phyloP scores from a whole-genome alignment of 352 stramenopile genomes.

The Globisporangium recalcitrans region DNA sequence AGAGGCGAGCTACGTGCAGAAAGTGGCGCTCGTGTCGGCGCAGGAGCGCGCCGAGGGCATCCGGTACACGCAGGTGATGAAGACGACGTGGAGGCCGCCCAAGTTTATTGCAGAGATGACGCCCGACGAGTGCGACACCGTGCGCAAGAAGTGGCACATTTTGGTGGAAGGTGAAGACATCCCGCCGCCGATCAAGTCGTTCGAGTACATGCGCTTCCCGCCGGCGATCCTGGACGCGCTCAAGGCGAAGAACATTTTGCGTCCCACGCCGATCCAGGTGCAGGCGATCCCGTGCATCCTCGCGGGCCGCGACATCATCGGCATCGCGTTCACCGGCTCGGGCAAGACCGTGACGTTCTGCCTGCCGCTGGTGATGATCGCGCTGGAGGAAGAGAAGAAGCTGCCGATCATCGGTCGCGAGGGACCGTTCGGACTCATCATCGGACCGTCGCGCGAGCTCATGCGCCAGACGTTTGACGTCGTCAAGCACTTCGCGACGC shows the following conservation, averaged over 20 bases:
- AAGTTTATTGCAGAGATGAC: constrained; percentile 83
- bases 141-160: constrained; percentile 98
- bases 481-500: constrained; percentile 90
- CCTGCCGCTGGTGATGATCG: constrained; percentile 95
- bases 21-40: constrained; percentile 91
- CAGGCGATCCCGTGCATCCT: constrained; percentile 97
- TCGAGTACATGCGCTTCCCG: constrained; percentile 97
- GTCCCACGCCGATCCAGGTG: constrained; percentile 98
- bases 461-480: constrained; percentile 98
- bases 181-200: constrained; percentile 94
- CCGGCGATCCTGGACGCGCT: constrained; percentile 89
- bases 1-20: constrained; percentile 94
- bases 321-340: constrained; percentile 98
- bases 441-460: constrained; percentile 96
- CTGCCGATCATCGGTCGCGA: constrained; percentile 92
- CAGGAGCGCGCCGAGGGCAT: constrained; percentile 91
- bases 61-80: constrained; percentile 88
- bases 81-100: constrained; percentile 90
- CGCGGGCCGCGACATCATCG: constrained; percentile 96
- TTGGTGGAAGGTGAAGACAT: constrained; percentile 95
- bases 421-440: constrained; percentile 95
- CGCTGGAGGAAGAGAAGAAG: constrained; percentile 95
- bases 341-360: constrained; percentile 99
- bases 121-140: constrained; percentile 81
- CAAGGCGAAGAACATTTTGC: constrained; percentile 93